phyloP scores from a whole-genome alignment of 192 early-diverging fungal genomes.

The Coemansia sp. region DNA sequence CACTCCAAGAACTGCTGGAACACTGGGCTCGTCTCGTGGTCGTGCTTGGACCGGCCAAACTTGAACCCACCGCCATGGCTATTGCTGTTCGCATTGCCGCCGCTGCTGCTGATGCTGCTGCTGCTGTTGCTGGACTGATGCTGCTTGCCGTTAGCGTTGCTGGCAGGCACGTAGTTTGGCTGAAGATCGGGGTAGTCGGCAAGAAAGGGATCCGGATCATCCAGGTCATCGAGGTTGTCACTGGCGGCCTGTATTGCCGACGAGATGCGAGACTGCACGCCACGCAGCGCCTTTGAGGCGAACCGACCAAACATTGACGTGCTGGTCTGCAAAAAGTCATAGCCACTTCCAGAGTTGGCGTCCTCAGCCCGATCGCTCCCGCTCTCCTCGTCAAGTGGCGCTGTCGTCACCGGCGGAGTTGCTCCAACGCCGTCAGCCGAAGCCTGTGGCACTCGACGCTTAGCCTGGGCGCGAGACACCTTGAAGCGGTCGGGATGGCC shows the following conservation, averaged over 20 bases:
- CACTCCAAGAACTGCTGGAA: constrained; percentile 99
- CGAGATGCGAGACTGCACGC: constrained; percentile 52
- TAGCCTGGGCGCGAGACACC: constrained; percentile 34
- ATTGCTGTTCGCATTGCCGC: not conserved
- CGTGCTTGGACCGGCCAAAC: constrained; percentile 55
- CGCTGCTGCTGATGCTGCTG: not conserved
- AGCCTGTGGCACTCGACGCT: not conserved
- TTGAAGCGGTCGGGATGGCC: constrained; percentile 73
- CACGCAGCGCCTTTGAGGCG: constrained; percentile 40
- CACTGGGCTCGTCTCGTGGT: constrained; percentile 88
- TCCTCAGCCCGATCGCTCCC: constrained; percentile 8
- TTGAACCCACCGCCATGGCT: constrained; percentile 28
- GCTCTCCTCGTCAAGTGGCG: not conserved
- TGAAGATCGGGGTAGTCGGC: constrained; percentile 44
- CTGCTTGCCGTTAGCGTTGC: not conserved
- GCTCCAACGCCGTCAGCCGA: not conserved
- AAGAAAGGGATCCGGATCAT: constrained; percentile 40
- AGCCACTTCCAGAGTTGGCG: not conserved
- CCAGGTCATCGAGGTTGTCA: constrained; percentile 43
- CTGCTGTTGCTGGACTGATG: not conserved
- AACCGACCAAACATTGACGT: constrained; percentile 53
- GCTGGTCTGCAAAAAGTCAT: constrained; percentile 37
- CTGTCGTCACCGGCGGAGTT: not conserved
- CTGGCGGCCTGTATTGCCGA: constrained; percentile 51
- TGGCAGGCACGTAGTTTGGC: constrained; percentile 19